Evolutionary conservation across 129 eudicot genomes (phyloP).

Genomic region (Helianthus tuberosus): DNA sequence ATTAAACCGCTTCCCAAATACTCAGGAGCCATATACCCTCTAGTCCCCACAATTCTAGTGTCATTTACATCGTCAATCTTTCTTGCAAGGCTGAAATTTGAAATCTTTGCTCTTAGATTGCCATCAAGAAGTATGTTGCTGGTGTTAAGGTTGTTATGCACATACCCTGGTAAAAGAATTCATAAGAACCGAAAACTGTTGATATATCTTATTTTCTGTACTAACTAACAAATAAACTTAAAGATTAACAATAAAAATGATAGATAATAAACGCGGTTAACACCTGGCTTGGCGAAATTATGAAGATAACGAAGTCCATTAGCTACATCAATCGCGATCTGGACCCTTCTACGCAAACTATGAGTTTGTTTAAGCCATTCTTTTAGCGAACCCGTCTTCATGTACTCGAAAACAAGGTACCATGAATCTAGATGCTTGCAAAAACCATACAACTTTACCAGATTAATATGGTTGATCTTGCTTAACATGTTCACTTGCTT

Average conservation of each 20-base stretch:
- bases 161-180: slow-evolving; percentile 23
- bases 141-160: slow-evolving; percentile 65
- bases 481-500: slow-evolving; percentile 58
- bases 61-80: slow-evolving; percentile 20
- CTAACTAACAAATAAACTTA: no score
- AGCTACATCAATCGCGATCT: slow-evolving; percentile 66
- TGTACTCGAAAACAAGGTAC: slow-evolving; percentile 65
- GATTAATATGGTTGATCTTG: slow-evolving; percentile 69
- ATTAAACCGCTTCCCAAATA: slow-evolving; percentile 30
- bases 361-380: slow-evolving; percentile 52
- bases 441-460: slow-evolving; percentile 51
- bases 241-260: no score
- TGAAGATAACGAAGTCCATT: slow-evolving; percentile 70
- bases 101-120: slow-evolving; percentile 66
- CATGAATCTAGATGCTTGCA: slow-evolving; percentile 46
- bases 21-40: slow-evolving; percentile 69
- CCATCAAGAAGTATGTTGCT: slow-evolving; percentile 59
- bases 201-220: no score
- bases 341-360: slow-evolving; percentile 40
- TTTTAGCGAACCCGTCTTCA: slow-evolving; percentile 53
- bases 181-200: no score
- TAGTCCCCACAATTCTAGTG: slow-evolving; percentile 35
- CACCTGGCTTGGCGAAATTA: slow-evolving; percentile 50
- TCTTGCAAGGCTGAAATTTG: slow-evolving; percentile 60
- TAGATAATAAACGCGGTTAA: no score